Base-by-base conservation (phyloP, 345 rosid species). In the Noccaea caerulescens region DNA sequence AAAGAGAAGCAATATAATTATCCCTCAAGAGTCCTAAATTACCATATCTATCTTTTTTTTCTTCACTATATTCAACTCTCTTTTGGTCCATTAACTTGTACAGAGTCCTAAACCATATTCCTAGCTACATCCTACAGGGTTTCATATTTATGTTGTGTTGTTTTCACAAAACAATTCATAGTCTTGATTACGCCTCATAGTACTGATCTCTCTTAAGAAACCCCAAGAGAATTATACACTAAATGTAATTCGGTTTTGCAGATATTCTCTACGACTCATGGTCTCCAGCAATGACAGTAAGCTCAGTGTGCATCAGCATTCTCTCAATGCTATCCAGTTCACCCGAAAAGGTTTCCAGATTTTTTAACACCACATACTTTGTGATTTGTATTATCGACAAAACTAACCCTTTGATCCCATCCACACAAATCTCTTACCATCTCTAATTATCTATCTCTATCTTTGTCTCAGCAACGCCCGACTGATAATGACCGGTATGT, bases 311-410 rank as follows among this genome's bases (percentile, higher is more conserved):
- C 78, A 94, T 94, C 77, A 94, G 98, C 86, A 88, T 94, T 77
- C 98, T 94, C 75, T 91, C 96, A 11, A 91, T 91, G 99, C 96
- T 94, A 44, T 94, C 99, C 45, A 94, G 99, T 86, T 88, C 98
- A 39, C 85, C 98, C n/a, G 25, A 43, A n/a, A 61, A 61, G 66
- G 66, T 61, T 61, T 43, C 5, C 16, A 60, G 2, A 8, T 16
- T 10, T 23, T 23, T 1, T 2, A 25, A 60, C 50, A 25, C 50
- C 10, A 5, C 49, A 23, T 23, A 2, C 27, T 23, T 23, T 2
- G 3, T 25, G 2, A 1, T 59, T 41, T 52, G 36, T 52, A 52
- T 52, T n/a, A 52, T 13, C 6, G 5, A 3, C 16, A 52, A 25
- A 25, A 4, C 11, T 8, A 27, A 10, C 9, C 12, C 57, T 27